Percentiles rank a stretch among this genome's conserved stretches.
Evolutionary conservation across 1,284 basidiomycete genomes (phyloP).

Genomic region (Boletellus deceptivus): DNA sequence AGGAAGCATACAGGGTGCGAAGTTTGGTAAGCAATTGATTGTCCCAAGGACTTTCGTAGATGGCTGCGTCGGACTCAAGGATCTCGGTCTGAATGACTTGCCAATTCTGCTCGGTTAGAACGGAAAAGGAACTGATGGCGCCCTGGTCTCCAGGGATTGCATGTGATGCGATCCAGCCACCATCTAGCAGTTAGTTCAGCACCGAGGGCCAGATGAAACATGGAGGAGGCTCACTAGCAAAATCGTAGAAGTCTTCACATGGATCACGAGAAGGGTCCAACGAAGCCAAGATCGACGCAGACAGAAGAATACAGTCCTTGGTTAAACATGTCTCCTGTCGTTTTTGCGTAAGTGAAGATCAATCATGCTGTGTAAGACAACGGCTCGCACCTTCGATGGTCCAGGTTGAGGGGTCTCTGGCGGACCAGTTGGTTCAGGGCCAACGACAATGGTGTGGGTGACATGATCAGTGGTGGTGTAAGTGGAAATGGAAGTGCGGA

Average conservation of each 20-base stretch:
- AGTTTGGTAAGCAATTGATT: conserved; percentile 75
- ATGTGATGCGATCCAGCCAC: conserved; percentile 80
- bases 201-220: conserved; percentile 1
- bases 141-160: conserved; percentile 85
- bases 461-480: conserved; percentile 33
- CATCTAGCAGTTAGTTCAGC: conserved; percentile 43
- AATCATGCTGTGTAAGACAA: background rate
- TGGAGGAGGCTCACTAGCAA: conserved; percentile 62
- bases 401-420: conserved; percentile 26
- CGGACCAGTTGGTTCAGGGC: conserved; percentile 35
- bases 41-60: conserved; percentile 48
- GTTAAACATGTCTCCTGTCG: conserved; percentile 69
- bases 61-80: conserved; percentile 41
- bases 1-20: conserved; percentile 78
- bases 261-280: conserved; percentile 86
- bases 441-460: conserved; percentile 32
- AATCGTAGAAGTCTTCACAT: conserved; percentile 95
- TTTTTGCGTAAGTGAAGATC: conserved; percentile 4
- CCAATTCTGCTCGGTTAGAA: conserved; percentile 61
- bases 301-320: conserved; percentile 79
- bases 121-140: conserved; percentile 61
- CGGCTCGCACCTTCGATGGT: conserved; percentile 25
- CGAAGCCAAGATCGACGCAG: conserved; percentile 78
- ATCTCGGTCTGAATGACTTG: conserved; percentile 58
- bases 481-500: conserved; percentile 38